Base-by-base conservation (phyloP, 805 yeast genomes). In the Ogataea pini region DNA sequence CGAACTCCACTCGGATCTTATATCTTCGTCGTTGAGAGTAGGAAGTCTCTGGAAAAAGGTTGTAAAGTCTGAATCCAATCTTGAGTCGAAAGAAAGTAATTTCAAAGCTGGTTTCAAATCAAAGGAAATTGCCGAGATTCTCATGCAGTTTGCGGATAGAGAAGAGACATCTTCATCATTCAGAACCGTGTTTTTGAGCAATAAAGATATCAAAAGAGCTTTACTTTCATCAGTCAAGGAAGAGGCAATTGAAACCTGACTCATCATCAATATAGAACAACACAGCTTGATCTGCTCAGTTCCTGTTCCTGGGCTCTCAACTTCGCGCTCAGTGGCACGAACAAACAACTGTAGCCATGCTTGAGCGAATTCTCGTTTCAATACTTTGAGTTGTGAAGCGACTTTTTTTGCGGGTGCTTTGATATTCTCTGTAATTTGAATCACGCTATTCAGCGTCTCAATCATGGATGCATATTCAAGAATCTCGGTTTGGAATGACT, bases 231-330 rank as follows among this genome's bases (percentile, higher is more conserved):
- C 48, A 13, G 42, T 40, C 8, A 56, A 28, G 3, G 44, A 28
- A 1, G 38, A 39, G 4, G 41, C 32, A 20, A 63, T 43, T 3
- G 55, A 24, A 2, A 19, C 20, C 20, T 56, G 53, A 17, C 57
- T 51, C 28, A 55, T 36, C 63, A 63, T 60, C 22, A 62, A 47
- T 3, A 47, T 44, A 12, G 64, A 57, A 25, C 59, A 60, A 36
- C 64, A 64, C 14, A 44, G 28, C 20, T 52, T 57, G 28, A 62
- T 36, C 2, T 37, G 38, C 3, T 43, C 43, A 3, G 42, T 18
- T 1, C 38, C 19, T 3, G 20, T 9, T 3, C 36, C 36, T 1
- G 56, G 48, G 19, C 20, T 32, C 3, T 38, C 33, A 2, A 50
- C 27, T 28, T 57, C 54, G 3, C 7, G 28, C 19, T 44, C 43